Conservation (phyloP, 164 flowering plant genomes). For the Vitis amurensis region DNA sequence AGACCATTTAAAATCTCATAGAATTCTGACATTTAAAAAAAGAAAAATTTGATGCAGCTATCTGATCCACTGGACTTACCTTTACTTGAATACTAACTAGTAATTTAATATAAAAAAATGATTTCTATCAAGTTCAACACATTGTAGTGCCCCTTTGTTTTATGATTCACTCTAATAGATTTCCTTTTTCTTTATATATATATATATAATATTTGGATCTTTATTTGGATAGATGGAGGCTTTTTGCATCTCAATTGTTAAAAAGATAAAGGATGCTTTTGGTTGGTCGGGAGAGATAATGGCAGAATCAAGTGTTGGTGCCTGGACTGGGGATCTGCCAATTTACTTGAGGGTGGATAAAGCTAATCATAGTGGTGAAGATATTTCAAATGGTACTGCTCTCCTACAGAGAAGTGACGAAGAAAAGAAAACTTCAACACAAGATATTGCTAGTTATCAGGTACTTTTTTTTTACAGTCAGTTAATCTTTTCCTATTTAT, state of each 20-base stretch:
- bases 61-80: too few species aligned
- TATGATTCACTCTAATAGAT: neutral
- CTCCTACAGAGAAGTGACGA: slow-evolving; percentile 23
- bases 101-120: too few species aligned
- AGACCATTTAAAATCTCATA: too few species aligned
- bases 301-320: slow-evolving; percentile 45
- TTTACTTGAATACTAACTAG: too few species aligned
- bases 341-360: slow-evolving; percentile 38
- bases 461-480: slow-evolving; percentile 26
- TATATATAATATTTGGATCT: neutral
- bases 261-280: slow-evolving; percentile 58
- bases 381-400: slow-evolving; percentile 10
- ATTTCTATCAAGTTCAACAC: too few species aligned
- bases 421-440: slow-evolving; percentile 40
- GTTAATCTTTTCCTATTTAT: neutral
- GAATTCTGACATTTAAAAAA: too few species aligned
- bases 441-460: slow-evolving; percentile 86
- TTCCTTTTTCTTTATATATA: neutral
- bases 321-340: slow-evolving; percentile 78
- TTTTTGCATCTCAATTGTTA: slow-evolving; percentile 47
- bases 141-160: too few species aligned
- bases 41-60: too few species aligned
- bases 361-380: slow-evolving; percentile 22
- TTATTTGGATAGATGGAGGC: slow-evolving; percentile 50
- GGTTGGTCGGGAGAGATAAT: slow-evolving; percentile 66